Percentiles rank a stretch among this genome's conserved stretches.
Conservation (phyloP, 2,329 filamentous ascomycete genomes). For the Coniochaeta pulveracea region DNA sequence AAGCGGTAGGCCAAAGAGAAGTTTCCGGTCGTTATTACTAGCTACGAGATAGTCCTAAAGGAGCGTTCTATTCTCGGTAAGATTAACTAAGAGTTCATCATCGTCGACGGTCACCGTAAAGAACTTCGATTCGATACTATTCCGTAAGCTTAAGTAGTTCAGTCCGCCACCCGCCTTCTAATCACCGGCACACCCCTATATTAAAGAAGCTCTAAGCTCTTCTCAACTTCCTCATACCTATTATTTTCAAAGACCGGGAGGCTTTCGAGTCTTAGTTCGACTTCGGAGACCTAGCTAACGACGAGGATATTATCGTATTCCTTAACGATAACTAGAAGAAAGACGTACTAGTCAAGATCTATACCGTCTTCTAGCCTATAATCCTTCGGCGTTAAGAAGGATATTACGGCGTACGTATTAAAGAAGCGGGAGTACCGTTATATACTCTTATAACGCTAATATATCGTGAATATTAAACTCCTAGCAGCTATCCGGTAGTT, state of each 20-base stretch:
- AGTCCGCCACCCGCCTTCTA: conserved; percentile 78
- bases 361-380: conserved; percentile 85
- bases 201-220: conserved; percentile 90
- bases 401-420: conserved; percentile 83
- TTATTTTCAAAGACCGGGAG: conserved; percentile 86
- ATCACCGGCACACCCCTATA: conserved; percentile 94
- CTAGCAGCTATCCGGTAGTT: no score
- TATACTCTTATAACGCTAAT: conserved; percentile 94
- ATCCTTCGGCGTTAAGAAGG: conserved; percentile 81
- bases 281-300: conserved; percentile 83
- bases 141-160: conserved; percentile 82
- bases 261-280: conserved; percentile 96
- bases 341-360: conserved; percentile 75
- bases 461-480: no score
- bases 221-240: conserved; percentile 83
- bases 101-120: conserved; percentile 99
- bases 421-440: conserved; percentile 90
- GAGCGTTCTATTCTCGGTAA: conserved; percentile 72
- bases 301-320: conserved; percentile 66
- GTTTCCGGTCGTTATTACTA: conserved; percentile 90
- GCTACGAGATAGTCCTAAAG: conserved; percentile 90
- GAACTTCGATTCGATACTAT: conserved; percentile 87
- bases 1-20: conserved; percentile 43
- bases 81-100: conserved; percentile 94
- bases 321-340: conserved; percentile 68